Conservation (phyloP, 441 rosid species). For the Manihot esculenta region DNA sequence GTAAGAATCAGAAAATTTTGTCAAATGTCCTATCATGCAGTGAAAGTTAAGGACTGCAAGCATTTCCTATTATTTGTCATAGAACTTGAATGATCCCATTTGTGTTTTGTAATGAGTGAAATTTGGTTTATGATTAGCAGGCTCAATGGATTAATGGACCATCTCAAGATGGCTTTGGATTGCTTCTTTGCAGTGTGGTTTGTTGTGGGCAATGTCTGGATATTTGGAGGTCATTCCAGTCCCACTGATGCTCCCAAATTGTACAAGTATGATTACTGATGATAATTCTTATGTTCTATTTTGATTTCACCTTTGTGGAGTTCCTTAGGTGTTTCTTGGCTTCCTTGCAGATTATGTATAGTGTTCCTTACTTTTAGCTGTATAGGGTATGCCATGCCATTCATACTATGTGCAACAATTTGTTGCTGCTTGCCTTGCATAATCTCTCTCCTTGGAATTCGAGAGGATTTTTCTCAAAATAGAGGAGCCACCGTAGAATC, state of each 20-base stretch:
- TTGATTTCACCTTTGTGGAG: conserved; percentile 8
- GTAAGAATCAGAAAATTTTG: not conserved
- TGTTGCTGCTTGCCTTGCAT: conserved; percentile 98
- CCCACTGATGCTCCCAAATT: conserved; percentile 87
- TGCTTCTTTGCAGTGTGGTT: conserved; percentile 99
- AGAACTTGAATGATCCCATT: not conserved
- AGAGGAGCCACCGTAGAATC: conserved; percentile 87
- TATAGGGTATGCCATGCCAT: conserved; percentile 97
- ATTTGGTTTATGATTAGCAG: conserved; percentile 39
- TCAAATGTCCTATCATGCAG: not conserved
- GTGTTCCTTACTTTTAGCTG: conserved; percentile 95
- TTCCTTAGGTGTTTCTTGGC: not conserved
- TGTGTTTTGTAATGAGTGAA: conserved; percentile 14
- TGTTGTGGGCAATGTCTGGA: conserved; percentile 99
- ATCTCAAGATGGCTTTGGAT: conserved; percentile 89
- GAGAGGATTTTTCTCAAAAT: conserved; percentile 80
- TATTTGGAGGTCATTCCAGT: conserved; percentile 91
- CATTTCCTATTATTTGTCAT: not conserved
- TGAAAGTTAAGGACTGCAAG: not conserved
- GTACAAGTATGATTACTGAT: conserved; percentile 61
- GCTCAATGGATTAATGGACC: conserved; percentile 67
- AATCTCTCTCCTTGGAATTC: conserved; percentile 76
- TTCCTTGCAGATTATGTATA: conserved; percentile 75
- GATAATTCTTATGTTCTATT: not conserved
- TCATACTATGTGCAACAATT: conserved; percentile 91